Percentiles rank a stretch among this genome's conserved stretches.
phyloP scores from a whole-genome alignment of 805 yeast species.

The Lipomyces yamadae region DNA sequence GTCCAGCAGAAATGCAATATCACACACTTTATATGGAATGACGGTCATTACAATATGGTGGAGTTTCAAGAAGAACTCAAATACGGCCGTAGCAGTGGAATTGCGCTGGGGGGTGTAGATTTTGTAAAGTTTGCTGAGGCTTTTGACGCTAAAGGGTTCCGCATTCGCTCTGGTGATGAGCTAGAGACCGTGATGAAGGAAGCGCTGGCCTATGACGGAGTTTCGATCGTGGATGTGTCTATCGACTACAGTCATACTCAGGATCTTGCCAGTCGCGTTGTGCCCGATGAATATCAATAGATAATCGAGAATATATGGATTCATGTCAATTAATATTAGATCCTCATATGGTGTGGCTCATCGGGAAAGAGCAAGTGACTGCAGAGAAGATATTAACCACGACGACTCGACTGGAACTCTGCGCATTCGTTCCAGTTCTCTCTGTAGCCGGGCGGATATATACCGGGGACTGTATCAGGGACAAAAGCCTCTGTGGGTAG shows the following conservation, averaged over 20 bases:
- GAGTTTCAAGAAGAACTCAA: slow-evolving; percentile 1
- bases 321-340: no score
- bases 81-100: slow-evolving; percentile 1
- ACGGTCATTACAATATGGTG: background rate
- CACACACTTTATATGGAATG: slow-evolving; percentile 3
- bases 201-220: slow-evolving; percentile 1
- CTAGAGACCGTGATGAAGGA: slow-evolving; percentile 1
- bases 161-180: background rate
- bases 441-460: no score
- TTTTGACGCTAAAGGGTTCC: background rate
- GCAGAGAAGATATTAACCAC: no score
- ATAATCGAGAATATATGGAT: no score
- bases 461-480: no score
- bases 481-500: no score
- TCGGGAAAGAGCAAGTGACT: no score
- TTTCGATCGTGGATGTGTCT: background rate
- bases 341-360: no score
- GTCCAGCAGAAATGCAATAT: slow-evolving; percentile 1
- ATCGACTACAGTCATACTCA: background rate
- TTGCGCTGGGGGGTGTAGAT: background rate
- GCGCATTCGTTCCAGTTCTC: no score
- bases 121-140: background rate
- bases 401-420: no score
- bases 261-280: background rate
- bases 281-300: background rate